Evolutionary conservation across 2,329 filamentous ascomycete species (phyloP), one percentile per base, ranked within the genome.

Genomic region (Sclerotinia spermophila): DNA sequence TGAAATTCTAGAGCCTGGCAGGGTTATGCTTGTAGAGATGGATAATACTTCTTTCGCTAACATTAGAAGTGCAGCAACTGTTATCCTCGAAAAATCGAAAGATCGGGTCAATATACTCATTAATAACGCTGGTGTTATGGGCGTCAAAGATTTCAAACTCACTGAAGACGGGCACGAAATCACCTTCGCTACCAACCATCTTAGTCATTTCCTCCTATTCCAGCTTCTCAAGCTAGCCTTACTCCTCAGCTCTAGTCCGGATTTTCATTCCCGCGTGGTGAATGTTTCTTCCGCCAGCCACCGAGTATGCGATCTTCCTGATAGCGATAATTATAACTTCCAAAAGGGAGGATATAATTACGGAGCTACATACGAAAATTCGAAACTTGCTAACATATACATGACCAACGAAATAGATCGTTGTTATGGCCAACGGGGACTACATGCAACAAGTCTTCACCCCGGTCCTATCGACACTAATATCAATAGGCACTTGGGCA

Each of bases 131-230:
- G 56, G 35, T 19, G 24, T 60, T 38, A 68, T 72, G 70, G 72
- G 35, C 27, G n/a, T 72, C 42, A n/a, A 44, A 27, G 65, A 73
- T 61, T 78, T 81, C 24, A 72, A 81, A 17, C 24, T 60, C 17
- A 85, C 82, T 2, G 73, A 72, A 30, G 83, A 85, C 71, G 83
- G 83, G 45, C 82, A 82, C 74, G 85, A 87, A 73, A 76, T 77
- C 0, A 84, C 87, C 70, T 83, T 87, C 71, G 84, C 81, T 65
- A 83, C 81, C 19, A 86, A 86, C 75, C 82, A 87, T 74, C 79
- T 88, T 4, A 80, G 78, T 33, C 83, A 86, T 73, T 87, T 87
- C 78, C 81, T 86, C 0, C 81, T 87, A 27, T 84, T 86, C 73
- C 78, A 84, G 42, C 81, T 86, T 2, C 80, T 87, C 27, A 83